Conservation (phyloP, 768 basidiomycete species). For the Panus rudis region DNA sequence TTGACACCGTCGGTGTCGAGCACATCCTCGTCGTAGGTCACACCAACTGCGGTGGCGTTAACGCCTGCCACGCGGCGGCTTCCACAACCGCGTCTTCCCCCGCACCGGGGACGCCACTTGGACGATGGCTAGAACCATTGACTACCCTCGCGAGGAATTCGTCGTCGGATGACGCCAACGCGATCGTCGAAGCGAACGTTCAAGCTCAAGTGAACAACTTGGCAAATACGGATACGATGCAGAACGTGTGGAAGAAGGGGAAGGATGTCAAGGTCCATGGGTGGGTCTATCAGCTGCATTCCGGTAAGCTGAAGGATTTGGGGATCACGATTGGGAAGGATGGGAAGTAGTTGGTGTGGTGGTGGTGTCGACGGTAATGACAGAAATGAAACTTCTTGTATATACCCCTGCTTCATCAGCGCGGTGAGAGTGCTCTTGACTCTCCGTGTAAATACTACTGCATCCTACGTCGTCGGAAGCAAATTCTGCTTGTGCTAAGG, state of each 20-base stretch:
- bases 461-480: no score
- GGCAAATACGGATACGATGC: constrained; percentile 14
- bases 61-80: constrained; percentile 5
- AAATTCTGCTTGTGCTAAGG: no score
- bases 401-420: no score
- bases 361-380: no score
- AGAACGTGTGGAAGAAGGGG: constrained; percentile 21
- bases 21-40: constrained; percentile 11
- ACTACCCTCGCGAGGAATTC: constrained; percentile 37
- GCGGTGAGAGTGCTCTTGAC: no score
- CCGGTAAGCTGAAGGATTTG: constrained; percentile 53
- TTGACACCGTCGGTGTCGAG: constrained; percentile 33
- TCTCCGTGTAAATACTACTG: no score
- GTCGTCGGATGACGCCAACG: constrained; percentile 5
- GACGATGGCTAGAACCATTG: constrained; percentile 69
- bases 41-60: constrained; percentile 10
- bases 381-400: no score
- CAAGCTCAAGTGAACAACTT: constrained; percentile 23
- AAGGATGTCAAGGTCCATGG: constrained; percentile 27
- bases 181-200: constrained; percentile 45
- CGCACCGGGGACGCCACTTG: constrained; percentile 34
- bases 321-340: no score
- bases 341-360: no score
- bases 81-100: constrained; percentile 21
- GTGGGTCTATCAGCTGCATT: constrained; percentile 64